Conservation (phyloP, 805 yeast genomes). For the Zygosaccharomyces bisporus region DNA sequence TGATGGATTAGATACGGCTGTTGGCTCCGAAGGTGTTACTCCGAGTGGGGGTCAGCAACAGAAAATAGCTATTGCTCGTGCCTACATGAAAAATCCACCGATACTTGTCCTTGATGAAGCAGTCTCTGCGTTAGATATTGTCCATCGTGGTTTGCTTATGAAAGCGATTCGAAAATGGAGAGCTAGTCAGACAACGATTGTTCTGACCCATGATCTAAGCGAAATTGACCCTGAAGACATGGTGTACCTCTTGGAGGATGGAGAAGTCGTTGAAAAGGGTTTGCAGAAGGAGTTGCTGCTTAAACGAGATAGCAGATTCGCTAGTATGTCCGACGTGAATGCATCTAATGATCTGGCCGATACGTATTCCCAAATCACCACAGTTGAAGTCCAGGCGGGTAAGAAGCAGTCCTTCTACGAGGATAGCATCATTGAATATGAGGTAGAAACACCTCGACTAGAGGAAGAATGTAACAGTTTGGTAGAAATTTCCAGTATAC, state of each 20-base stretch:
- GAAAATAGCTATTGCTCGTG: slow-evolving; percentile 79
- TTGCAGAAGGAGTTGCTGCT: slow-evolving; percentile 34
- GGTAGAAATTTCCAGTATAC: slow-evolving; percentile 4
- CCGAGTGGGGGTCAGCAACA: slow-evolving; percentile 94
- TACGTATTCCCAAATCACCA: slow-evolving; percentile 11
- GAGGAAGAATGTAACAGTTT: slow-evolving; percentile 6
- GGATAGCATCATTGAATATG: slow-evolving; percentile 13
- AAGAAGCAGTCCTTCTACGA: slow-evolving; percentile 2
- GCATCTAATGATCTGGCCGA: slow-evolving; percentile 6
- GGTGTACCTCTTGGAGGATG: slow-evolving; percentile 58
- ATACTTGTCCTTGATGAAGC: slow-evolving; percentile 83
- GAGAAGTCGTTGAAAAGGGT: slow-evolving; percentile 49
- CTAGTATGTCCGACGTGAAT: slow-evolving; percentile 13
- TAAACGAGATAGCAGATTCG: slow-evolving; percentile 13
- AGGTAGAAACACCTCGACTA: slow-evolving; percentile 10
- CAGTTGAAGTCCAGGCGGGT: slow-evolving; percentile 8
- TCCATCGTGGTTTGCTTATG: slow-evolving; percentile 45
- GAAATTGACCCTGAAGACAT: slow-evolving; percentile 56
- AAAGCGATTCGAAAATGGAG: slow-evolving; percentile 57
- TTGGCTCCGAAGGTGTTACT: slow-evolving; percentile 45
- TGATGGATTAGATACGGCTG: slow-evolving; percentile 49
- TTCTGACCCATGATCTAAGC: slow-evolving; percentile 72
- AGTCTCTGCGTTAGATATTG: slow-evolving; percentile 70
- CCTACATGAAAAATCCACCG: slow-evolving; percentile 66
- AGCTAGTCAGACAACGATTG: slow-evolving; percentile 64